These are phyloP conservation scores for Logfia minima DNA, from an alignment of 129 eudicot species.

Conservation along the genomic window DNA sequence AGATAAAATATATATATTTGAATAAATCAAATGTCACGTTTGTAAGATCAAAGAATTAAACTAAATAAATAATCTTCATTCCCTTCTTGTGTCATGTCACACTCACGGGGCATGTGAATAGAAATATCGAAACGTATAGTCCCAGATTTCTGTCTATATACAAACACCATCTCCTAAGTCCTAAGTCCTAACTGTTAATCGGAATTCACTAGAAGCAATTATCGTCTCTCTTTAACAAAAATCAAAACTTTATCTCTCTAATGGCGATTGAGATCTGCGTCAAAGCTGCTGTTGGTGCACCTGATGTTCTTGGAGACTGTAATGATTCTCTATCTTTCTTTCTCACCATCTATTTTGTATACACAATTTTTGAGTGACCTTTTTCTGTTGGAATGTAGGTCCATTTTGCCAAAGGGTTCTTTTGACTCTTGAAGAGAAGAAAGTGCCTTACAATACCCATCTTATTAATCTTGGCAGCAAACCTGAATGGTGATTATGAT, in stretches of 20 bases:
- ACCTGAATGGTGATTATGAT: conserved; percentile 56
- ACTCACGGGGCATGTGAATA: neutral
- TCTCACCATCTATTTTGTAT: neutral
- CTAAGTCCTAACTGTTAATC: neutral
- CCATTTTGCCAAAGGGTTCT: conserved; percentile 78
- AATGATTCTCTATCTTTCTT: conserved; percentile 10
- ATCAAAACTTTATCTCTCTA: neutral
- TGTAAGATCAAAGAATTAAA: too few relatives aligned
- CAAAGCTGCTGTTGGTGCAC: conserved; percentile 79
- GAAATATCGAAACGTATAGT: neutral
- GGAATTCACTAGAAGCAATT: neutral
- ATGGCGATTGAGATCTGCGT: conserved; percentile 74
- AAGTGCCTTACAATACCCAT: conserved; percentile 59
- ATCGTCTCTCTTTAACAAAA: neutral
- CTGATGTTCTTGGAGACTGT: conserved; percentile 84
- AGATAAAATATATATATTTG: too few relatives aligned
- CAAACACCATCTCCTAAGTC: too few relatives aligned
- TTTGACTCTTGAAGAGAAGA: conserved; percentile 80
- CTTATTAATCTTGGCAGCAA: conserved; percentile 54
- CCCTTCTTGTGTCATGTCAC: neutral
- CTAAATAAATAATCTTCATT: too few relatives aligned
- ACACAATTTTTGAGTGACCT: neutral
- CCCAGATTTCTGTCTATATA: too few relatives aligned
- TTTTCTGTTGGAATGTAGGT: conserved; percentile 39
- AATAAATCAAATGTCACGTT: too few relatives aligned